Base-by-base conservation (phyloP, 2,329 filamentous ascomycete genomes). In the Fusarium sp. region DNA sequence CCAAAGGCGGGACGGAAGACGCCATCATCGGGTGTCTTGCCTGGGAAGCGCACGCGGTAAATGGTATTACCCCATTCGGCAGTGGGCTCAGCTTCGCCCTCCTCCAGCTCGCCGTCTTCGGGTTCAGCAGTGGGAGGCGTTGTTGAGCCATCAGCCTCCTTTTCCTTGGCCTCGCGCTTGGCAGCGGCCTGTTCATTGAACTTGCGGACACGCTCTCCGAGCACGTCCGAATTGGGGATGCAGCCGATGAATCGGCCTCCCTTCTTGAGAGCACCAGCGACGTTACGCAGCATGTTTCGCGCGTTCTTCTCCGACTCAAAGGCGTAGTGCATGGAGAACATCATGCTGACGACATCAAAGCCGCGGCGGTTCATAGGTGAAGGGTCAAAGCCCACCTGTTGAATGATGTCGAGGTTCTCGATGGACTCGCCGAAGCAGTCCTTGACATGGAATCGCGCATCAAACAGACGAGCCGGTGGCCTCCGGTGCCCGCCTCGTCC, bases 321-420 rank as follows among this genome's bases (percentile, higher is more conserved):
- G 7, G 97, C 95, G 82, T 99, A 99, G 85, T 99, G 97, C 92
- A 99, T 97, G 79, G 95, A 97, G 83, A 99, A 99, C 97, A 99
- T 99, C 91, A 98, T 98, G 80, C 93, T 95, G 73, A 99, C 96
- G 48, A 98, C 94, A 81, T 99, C 97, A 78, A 98, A 99, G 5
- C 96, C 95, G 65, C 93, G 93, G 63, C 91, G 91, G 71, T 92
- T 83, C 91, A 93, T 85, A 86, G 94, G 78, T 85, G 92, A 92
- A 0, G 89, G 87, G 79, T 97, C 94, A 77, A 98, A 98, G 25
- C 97, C 97, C 34, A 99, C 95, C 66, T 97, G 90, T 58, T 90
- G 90, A 59, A 99, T 88, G 75, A 98, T 93, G 16, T 92, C 91
- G 52, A 98, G 88, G 69, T 97, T 92, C 65, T 92, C 94, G 50